A percentile compares a stretch with the other conserved stretches of the same genome.
Evolutionary conservation across 2,329 filamentous ascomycete species (phyloP).

Genomic region (Colletotrichum truncatum): DNA sequence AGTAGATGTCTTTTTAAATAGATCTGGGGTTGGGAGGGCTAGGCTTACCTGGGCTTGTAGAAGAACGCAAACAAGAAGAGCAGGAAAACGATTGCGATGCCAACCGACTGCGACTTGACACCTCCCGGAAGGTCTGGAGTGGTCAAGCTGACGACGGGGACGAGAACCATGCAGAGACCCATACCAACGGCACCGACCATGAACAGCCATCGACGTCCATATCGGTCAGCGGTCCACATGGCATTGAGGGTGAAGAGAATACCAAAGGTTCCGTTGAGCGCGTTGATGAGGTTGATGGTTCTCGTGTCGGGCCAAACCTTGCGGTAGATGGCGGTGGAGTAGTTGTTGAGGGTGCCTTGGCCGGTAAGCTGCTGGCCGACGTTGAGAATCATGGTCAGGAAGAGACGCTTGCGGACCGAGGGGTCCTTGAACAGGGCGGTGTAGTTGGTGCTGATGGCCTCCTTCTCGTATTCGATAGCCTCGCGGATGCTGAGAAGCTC

Average conservation of each 20-base stretch:
- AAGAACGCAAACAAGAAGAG: slow-evolving; percentile 73
- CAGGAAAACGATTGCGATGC: slow-evolving; percentile 73
- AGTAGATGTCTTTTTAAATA: neutral
- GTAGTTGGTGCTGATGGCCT: slow-evolving; percentile 70
- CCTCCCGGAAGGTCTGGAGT: slow-evolving; percentile 61
- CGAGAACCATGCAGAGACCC: slow-evolving; percentile 71
- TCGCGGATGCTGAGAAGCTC: slow-evolving; percentile 72
- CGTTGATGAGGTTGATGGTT: slow-evolving; percentile 72
- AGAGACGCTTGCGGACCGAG: slow-evolving; percentile 72
- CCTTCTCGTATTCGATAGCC: slow-evolving; percentile 76
- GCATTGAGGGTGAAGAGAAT: slow-evolving; percentile 76
- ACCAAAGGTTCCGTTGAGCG: slow-evolving; percentile 73
- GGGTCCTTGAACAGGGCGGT: slow-evolving; percentile 74
- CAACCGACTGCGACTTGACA: slow-evolving; percentile 66
- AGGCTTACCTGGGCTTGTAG: slow-evolving; percentile 73
- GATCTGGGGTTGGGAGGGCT: neutral
- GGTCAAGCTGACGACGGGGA: slow-evolving; percentile 44
- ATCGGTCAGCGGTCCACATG: slow-evolving; percentile 73
- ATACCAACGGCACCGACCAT: slow-evolving; percentile 72
- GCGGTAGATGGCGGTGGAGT: slow-evolving; percentile 72
- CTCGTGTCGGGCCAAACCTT: slow-evolving; percentile 68
- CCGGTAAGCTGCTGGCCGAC: slow-evolving; percentile 68
- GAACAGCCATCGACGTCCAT: slow-evolving; percentile 71
- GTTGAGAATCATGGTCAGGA: slow-evolving; percentile 72
- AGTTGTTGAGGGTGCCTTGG: slow-evolving; percentile 37